Evolutionary conservation across 495 filamentous ascomycete species (phyloP), one percentile per base, ranked within the genome.

Genomic region (Lentithecium fluviatile): DNA sequence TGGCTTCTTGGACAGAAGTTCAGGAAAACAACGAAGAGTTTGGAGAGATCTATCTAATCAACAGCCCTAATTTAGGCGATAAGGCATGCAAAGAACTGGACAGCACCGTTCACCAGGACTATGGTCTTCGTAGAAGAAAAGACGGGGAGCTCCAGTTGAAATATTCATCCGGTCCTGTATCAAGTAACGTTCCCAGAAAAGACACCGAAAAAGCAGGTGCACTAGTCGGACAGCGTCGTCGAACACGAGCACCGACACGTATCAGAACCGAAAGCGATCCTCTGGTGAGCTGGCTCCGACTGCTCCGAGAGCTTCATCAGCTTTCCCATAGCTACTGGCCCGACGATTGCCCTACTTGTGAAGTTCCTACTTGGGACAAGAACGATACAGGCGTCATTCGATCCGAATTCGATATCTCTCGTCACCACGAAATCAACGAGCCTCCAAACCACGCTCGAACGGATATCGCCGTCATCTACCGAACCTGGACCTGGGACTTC

Each of bases 201-300:
- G 29, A 32, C 29, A 10, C 10, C 10, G 29, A 32, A 32, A 32
- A 32, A 10, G 29, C 29, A 32, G 29, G 10, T 4, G 3, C 29
- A 10, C 3, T 10, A 10, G 29, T 10, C 10, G 10, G 29, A 32
- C 29, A 10, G 29, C 29, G 29, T 10, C 29, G 29, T 32, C 3
- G 29, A 10, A 32, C 29, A 10, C 29, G 29, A 32, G 29, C 15
- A 43, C 40, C 40, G 40, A 15, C 40, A 43, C 4, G 29, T 32
- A 43, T 43, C 40, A 43, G 40, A 43, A 43, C 40, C 15, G 19
- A 43, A 20, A 43, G 40, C 40, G 40, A 43, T 20, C 40, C 40
- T 15, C 13, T 43, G 15, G 40, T 43, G 13, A 43, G 5, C 19
- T 43, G 40, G 40, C 40, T 43, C 15, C 40, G 40, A n/a, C 40